These are phyloP conservation scores for Starmerella asiatica DNA, from an alignment of 805 yeast genomes.

Conservation along the genomic window DNA sequence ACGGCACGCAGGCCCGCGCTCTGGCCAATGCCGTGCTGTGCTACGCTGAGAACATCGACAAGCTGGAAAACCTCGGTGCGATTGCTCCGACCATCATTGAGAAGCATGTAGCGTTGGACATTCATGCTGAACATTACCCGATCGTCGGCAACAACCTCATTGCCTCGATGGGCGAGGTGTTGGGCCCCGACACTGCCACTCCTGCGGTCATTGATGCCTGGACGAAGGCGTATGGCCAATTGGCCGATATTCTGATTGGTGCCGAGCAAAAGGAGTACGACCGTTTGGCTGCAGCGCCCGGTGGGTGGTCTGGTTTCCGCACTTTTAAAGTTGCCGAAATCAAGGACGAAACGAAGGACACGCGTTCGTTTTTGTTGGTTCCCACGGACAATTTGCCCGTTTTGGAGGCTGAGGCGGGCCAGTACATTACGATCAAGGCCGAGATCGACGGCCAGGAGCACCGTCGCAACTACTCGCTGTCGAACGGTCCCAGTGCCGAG, in stretches of 20 bases:
- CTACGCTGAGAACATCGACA: slow-evolving; percentile 52
- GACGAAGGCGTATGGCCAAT: slow-evolving; percentile 48
- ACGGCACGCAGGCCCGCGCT: slow-evolving; percentile 47
- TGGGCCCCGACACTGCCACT: slow-evolving; percentile 47
- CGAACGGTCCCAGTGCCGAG: slow-evolving; percentile 28
- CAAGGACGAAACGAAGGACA: slow-evolving; percentile 34
- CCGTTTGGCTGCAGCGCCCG: slow-evolving; percentile 24
- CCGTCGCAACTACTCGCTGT: slow-evolving; percentile 49
- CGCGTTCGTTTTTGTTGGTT: slow-evolving; percentile 39
- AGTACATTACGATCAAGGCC: slow-evolving; percentile 32
- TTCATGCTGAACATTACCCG: slow-evolving; percentile 51
- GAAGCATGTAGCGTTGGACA: slow-evolving; percentile 54
- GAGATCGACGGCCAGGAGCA: slow-evolving; percentile 30
- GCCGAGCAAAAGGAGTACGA: slow-evolving; percentile 40
- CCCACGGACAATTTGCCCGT: slow-evolving; percentile 32
- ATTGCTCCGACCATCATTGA: slow-evolving; percentile 47
- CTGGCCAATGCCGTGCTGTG: slow-evolving; percentile 47
- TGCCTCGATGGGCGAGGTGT: slow-evolving; percentile 38
- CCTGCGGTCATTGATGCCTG: slow-evolving; percentile 48
- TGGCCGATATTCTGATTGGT: slow-evolving; percentile 47
- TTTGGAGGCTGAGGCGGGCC: slow-evolving; percentile 31
- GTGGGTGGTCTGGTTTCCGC: slow-evolving; percentile 48
- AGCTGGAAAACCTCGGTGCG: slow-evolving; percentile 38
- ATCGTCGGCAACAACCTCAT: slow-evolving; percentile 49
- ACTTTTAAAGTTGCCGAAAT: slow-evolving; percentile 35